Evolutionary conservation across 306 rosid species (phyloP), one percentile per base, ranked within the genome.

Genomic region (Calophaca sinica): DNA sequence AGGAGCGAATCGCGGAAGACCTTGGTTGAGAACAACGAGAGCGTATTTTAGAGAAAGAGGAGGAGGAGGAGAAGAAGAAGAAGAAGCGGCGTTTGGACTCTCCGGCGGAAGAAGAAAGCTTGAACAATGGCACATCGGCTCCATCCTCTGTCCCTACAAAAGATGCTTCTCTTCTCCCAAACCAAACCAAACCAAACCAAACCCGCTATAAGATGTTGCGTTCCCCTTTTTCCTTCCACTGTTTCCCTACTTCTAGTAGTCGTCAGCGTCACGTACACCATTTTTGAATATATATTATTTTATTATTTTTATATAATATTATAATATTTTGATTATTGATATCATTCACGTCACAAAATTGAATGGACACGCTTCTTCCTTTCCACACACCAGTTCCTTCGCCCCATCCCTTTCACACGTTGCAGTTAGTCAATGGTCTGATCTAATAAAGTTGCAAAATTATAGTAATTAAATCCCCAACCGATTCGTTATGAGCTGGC

Each of bases 1-100:
- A 12, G 99, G 96, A 81, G 92, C 78, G 64, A 88, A 88, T 88
- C 36, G 88, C n/a, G 96, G 96, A 1, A 94, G 91, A 11, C 80
- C 38, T 74, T 94, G 99, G 70, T 94, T 94, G 12, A 94, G 97
- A 62, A 90, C 6, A 57, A 94, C 85, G 1, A 92, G 97, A 4
- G 93, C 89, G 76, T 87, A 85, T 8, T 76, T 82, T 0, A 51
- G 68, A 53, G 88, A 61, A 52, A 76, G 76, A 13, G 72, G 68
- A 68, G 26, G 26, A 20, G 26, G 1, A 20, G 26, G 1, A 20
- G 26, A 20, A 20, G 26, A 20, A 20, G 26, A 20, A 20, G 46
- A 41, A 26, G 59, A 13, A 32, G 59, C 1, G 0, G 60, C 1
- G 69, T 79, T 75, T 4, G 67, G 14, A 6, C 70, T 80, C 35